A percentile compares a stretch with the other conserved stretches of the same genome.
phyloP scores from a whole-genome alignment of 139 green algal species.

The Picochlorum costavermella region DNA sequence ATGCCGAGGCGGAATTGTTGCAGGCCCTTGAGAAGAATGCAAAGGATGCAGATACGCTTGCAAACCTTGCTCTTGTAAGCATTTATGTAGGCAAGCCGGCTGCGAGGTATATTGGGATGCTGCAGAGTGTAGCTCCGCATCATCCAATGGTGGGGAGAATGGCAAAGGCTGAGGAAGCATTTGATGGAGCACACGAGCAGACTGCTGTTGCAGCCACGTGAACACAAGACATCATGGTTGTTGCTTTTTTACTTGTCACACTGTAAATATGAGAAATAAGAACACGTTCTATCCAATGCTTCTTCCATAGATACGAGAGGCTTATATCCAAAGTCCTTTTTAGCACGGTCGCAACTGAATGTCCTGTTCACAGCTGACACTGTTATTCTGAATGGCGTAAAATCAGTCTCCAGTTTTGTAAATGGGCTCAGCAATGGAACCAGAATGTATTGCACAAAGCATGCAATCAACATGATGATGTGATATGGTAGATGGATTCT shows the following conservation, averaged over 20 bases:
- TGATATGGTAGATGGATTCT: constrained; percentile 52
- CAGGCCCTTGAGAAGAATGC: constrained; percentile 82
- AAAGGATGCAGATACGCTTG: constrained; percentile 84
- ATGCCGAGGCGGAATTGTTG: constrained; percentile 55
- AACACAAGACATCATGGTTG: neutral
- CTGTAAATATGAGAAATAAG: constrained; percentile 44
- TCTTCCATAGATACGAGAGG: constrained; percentile 43
- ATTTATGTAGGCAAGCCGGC: constrained; percentile 81
- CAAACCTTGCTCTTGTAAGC: constrained; percentile 75
- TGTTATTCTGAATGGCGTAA: constrained; percentile 52
- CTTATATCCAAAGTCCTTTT: constrained; percentile 49
- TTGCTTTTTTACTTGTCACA: constrained; percentile 4
- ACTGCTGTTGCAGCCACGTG: neutral
- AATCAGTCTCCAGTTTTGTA: constrained; percentile 49
- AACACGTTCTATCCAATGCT: constrained; percentile 45
- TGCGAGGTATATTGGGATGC: constrained; percentile 51
- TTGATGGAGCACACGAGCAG: constrained; percentile 49
- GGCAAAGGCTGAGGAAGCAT: constrained; percentile 54
- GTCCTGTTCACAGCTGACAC: constrained; percentile 47
- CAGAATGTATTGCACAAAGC: constrained; percentile 65
- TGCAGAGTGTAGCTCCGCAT: constrained; percentile 55
- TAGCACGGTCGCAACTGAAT: constrained; percentile 40
- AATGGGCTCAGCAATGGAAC: constrained; percentile 39
- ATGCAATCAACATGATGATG: constrained; percentile 65
- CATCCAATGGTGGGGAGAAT: constrained; percentile 51